Conservation (phyloP, 768 basidiomycete species). For the Russula sp. region DNA sequence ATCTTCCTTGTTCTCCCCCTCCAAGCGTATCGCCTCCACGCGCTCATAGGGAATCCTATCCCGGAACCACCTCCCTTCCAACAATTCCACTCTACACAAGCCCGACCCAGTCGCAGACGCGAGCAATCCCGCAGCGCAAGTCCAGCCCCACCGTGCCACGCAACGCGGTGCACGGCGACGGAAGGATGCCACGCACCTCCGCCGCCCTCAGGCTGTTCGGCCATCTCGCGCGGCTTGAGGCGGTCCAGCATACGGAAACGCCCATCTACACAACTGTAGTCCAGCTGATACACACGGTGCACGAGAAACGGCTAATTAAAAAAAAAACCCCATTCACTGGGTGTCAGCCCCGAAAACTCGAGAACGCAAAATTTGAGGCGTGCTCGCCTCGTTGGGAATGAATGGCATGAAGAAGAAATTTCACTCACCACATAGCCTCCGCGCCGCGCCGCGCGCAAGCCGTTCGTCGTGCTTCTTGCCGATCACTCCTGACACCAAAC, state of each 20-base stretch:
- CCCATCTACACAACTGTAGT: slow-evolving; percentile 68
- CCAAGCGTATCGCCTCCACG: slow-evolving; percentile 54
- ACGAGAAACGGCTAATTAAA: slow-evolving; percentile 65
- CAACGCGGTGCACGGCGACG: slow-evolving; percentile 67
- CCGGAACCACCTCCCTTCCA: slow-evolving; percentile 67
- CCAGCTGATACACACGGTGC: slow-evolving; percentile 78
- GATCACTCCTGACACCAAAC: too few relatives aligned
- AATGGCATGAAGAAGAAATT: background rate
- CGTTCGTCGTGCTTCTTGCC: slow-evolving; percentile 72
- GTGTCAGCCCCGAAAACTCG: background rate
- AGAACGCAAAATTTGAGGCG: background rate
- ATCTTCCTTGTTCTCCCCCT: slow-evolving; percentile 43
- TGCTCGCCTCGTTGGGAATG: background rate
- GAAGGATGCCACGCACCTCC: slow-evolving; percentile 70
- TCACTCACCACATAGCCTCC: slow-evolving; percentile 62
- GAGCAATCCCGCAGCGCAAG: slow-evolving; percentile 50
- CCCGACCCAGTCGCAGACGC: slow-evolving; percentile 82
- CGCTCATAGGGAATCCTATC: slow-evolving; percentile 60
- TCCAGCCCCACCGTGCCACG: slow-evolving; percentile 77
- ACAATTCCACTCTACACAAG: slow-evolving; percentile 75
- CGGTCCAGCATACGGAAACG: slow-evolving; percentile 87
- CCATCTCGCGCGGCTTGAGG: slow-evolving; percentile 63
- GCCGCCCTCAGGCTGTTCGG: slow-evolving; percentile 37
- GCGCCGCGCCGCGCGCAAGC: slow-evolving; percentile 56
- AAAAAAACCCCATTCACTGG: too few relatives aligned